A percentile compares a stretch with the other conserved stretches of the same genome.
phyloP scores from a whole-genome alignment of 371 early-diverging fungal species.

The Circinella umbellata region DNA sequence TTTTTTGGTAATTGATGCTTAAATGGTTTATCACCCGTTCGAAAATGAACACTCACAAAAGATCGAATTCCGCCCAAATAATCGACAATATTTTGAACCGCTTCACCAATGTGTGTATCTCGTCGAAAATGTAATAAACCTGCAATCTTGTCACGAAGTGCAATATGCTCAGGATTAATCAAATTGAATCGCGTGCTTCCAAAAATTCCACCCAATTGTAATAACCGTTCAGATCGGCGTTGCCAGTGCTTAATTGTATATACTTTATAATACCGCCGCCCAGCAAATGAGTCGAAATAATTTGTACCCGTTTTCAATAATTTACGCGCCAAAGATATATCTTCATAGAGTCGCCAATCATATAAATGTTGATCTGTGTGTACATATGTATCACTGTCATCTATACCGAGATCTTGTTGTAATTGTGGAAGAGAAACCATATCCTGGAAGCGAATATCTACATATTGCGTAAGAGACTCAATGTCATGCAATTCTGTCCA shows the following conservation, averaged over 20 bases:
- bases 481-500: constrained; percentile 46
- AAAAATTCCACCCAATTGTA: constrained; percentile 48
- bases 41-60: constrained; percentile 43
- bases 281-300: constrained; percentile 43
- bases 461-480: constrained; percentile 13
- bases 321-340: constrained; percentile 18
- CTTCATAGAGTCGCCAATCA: constrained; percentile 53
- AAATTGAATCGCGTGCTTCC: constrained; percentile 42
- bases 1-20: constrained; percentile 24
- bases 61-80: constrained; percentile 35
- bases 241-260: constrained; percentile 30
- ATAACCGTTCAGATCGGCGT: constrained; percentile 27
- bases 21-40: constrained; percentile 44
- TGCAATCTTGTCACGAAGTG: constrained; percentile 28
- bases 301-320: constrained; percentile 25
- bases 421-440: constrained; percentile 28
- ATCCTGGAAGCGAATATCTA: constrained; percentile 27
- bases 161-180: constrained; percentile 24
- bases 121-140: constrained; percentile 37
- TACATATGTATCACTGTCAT: constrained; percentile 32
- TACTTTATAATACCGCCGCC: constrained; percentile 36
- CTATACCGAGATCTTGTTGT: constrained; percentile 27
- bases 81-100: constrained; percentile 35
- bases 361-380: constrained; percentile 44
- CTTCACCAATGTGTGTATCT: constrained; percentile 37